Conservation (phyloP, 768 basidiomycete species). For the Amanita inopinata region DNA sequence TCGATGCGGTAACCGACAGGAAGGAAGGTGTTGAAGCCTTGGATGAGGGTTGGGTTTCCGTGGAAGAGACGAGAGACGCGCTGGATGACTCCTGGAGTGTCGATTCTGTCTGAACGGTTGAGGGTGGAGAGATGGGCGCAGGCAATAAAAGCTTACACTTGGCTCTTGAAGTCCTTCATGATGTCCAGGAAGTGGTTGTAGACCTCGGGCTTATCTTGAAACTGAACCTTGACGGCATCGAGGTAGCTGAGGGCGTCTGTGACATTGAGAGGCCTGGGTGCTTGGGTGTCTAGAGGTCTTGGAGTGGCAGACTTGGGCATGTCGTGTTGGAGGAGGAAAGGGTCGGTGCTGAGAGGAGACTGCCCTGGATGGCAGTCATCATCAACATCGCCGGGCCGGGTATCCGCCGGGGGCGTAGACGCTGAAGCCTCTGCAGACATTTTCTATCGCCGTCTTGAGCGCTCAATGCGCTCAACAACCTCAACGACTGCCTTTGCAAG, state of each 20-base stretch:
- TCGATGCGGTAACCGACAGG: constrained; percentile 94
- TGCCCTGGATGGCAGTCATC: neutral
- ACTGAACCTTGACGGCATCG: constrained; percentile 90
- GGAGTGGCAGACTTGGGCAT: constrained; percentile 26
- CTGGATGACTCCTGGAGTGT: constrained; percentile 95
- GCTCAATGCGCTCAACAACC: neutral
- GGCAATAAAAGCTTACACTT: constrained; percentile 49
- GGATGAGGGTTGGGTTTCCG: constrained; percentile 82
- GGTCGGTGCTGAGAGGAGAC: neutral
- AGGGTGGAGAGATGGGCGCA: constrained; percentile 11
- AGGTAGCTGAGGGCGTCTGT: constrained; percentile 90
- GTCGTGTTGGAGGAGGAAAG: neutral
- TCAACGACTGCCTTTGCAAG: neutral
- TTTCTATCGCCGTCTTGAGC: neutral
- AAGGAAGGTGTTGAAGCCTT: constrained; percentile 97
- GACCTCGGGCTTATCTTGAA: constrained; percentile 82
- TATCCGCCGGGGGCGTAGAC: neutral
- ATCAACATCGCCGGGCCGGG: neutral
- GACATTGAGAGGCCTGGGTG: constrained; percentile 80
- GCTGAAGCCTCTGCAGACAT: neutral
- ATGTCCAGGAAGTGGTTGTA: constrained; percentile 94
- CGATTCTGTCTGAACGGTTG: constrained; percentile 52
- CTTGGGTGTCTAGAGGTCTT: constrained; percentile 25
- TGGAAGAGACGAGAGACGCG: constrained; percentile 90
- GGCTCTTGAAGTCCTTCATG: constrained; percentile 99